phyloP scores from a whole-genome alignment of 179 eudicot species.

The Corrigiola litoralis region DNA sequence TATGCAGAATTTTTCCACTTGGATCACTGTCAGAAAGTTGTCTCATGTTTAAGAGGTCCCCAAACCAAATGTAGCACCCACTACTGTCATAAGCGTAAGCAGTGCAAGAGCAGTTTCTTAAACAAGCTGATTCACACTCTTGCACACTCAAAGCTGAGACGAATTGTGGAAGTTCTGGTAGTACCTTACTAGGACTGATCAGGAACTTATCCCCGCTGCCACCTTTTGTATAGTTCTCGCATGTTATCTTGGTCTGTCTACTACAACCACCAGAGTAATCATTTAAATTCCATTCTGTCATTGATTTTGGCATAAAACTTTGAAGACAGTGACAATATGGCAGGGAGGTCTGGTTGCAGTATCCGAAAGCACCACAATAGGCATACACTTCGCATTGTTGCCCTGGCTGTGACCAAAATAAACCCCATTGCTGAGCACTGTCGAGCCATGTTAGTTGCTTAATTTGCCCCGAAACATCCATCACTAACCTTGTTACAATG shows the following conservation, averaged over 20 bases:
- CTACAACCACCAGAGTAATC: slow-evolving; percentile 68
- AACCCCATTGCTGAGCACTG: slow-evolving; percentile 38
- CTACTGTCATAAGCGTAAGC: slow-evolving; percentile 50
- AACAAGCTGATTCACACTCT: slow-evolving; percentile 47
- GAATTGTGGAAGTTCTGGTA: slow-evolving; percentile 30
- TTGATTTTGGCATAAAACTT: slow-evolving; percentile 36
- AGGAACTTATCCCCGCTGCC: slow-evolving; percentile 30
- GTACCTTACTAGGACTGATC: slow-evolving; percentile 10
- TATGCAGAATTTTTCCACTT: slow-evolving; percentile 30
- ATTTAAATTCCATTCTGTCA: slow-evolving; percentile 42
- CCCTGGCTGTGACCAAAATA: slow-evolving; percentile 67
- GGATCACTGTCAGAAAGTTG: slow-evolving; percentile 31
- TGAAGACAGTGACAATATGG: slow-evolving; percentile 50
- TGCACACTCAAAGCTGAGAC: slow-evolving; percentile 13
- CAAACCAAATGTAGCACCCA: slow-evolving; percentile 47
- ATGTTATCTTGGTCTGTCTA: slow-evolving; percentile 33
- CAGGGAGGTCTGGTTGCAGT: slow-evolving; percentile 38
- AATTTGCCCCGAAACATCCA: slow-evolving; percentile 69
- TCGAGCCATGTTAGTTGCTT: slow-evolving; percentile 51
- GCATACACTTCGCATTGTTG: slow-evolving; percentile 69
- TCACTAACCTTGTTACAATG: slow-evolving; percentile 40
- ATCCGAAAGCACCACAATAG: slow-evolving; percentile 62
- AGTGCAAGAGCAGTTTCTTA: slow-evolving; percentile 52
- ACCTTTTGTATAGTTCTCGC: slow-evolving; percentile 26
- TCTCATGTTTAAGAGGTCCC: slow-evolving; percentile 36